These are phyloP conservation scores for Cyclotella cryptica DNA, from an alignment of 108 stramenopile species.

Conservation along the genomic window DNA sequence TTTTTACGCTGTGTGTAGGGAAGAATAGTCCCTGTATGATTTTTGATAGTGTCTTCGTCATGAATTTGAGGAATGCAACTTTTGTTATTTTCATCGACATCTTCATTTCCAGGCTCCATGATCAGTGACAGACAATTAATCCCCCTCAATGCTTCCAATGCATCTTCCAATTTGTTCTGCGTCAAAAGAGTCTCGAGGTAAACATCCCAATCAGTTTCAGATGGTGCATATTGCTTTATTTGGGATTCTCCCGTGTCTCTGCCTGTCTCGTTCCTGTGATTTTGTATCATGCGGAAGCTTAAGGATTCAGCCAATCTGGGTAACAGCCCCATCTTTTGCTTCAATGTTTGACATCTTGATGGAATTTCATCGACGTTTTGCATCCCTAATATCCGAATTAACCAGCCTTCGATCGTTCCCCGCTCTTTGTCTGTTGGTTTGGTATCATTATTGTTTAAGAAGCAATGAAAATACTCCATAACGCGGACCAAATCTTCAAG, in stretches of 20 bases:
- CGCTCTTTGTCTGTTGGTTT: neutral
- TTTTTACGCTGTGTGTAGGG: slow-evolving; percentile 50
- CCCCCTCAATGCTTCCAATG: slow-evolving; percentile 54
- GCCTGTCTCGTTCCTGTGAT: neutral
- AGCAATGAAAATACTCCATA: slow-evolving; percentile 10
- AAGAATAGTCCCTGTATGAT: slow-evolving; percentile 49
- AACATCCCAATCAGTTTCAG: slow-evolving; percentile 65
- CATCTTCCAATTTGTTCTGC: slow-evolving; percentile 69
- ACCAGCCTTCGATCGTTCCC: neutral
- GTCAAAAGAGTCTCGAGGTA: slow-evolving; percentile 57
- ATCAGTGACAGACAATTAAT: slow-evolving; percentile 31
- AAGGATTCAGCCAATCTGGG: slow-evolving; percentile 82
- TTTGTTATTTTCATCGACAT: slow-evolving; percentile 14
- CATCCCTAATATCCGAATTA: slow-evolving; percentile 18
- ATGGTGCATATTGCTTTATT: slow-evolving; percentile 8
- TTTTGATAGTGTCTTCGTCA: slow-evolving; percentile 45
- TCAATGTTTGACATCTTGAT: slow-evolving; percentile 15
- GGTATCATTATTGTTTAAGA: neutral
- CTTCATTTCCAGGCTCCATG: slow-evolving; percentile 7
- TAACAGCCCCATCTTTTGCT: slow-evolving; percentile 52
- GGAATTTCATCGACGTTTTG: slow-evolving; percentile 11
- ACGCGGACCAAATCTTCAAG: slow-evolving; percentile 7
- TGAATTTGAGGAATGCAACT: slow-evolving; percentile 33
- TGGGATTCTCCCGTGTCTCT: neutral
- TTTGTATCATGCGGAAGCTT: slow-evolving; percentile 49